Conservation (phyloP, 108 stramenopile species). For the Fragilaria crotonensis region DNA sequence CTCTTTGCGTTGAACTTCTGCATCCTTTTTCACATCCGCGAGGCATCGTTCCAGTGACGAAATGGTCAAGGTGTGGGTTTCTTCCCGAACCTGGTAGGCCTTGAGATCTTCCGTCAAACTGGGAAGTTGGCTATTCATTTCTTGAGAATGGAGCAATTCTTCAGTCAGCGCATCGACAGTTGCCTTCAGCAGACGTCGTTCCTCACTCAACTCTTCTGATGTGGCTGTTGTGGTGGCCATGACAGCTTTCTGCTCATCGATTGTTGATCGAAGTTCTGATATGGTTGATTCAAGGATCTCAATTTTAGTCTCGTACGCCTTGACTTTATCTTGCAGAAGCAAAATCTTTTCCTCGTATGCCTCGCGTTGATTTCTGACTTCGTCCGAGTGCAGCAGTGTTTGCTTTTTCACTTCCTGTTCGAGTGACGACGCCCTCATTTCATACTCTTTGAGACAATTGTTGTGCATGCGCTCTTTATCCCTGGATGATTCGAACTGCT, state of each 20-base stretch:
- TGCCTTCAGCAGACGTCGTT: background rate
- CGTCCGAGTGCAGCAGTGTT: background rate
- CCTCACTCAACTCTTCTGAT: background rate
- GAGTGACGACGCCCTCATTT: background rate
- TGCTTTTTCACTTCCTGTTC: background rate
- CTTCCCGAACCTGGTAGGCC: background rate
- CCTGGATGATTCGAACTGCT: background rate
- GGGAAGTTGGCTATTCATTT: background rate
- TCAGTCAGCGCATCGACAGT: background rate
- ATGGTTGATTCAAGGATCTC: background rate
- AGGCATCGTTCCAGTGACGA: background rate
- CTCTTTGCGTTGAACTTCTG: background rate
- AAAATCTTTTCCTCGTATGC: background rate
- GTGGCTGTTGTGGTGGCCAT: background rate
- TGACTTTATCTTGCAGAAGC: background rate
- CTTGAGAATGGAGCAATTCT: background rate
- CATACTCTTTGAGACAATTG: background rate
- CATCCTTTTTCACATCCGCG: background rate
- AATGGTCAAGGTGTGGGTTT: background rate
- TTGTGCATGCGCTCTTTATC: background rate
- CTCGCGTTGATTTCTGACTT: background rate
- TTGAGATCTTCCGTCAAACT: background rate
- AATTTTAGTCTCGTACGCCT: background rate
- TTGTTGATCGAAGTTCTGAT: background rate
- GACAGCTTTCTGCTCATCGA: background rate